phyloP scores from a whole-genome alignment of 1,284 basidiomycete species.

The Malassezia sp. region DNA sequence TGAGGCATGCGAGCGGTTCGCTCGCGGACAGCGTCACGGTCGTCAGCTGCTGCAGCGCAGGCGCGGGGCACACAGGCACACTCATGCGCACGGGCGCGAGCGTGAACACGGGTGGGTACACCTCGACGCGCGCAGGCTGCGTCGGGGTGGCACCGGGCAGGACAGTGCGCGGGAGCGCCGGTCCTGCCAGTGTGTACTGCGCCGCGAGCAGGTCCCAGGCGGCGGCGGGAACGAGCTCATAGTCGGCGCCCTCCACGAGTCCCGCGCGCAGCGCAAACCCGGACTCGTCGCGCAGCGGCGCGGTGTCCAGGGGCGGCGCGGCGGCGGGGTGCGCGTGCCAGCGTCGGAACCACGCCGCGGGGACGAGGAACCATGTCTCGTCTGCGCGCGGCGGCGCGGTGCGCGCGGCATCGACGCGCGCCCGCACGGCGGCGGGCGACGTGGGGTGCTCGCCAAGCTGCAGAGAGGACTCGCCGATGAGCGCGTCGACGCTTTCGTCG shows the following conservation, averaged over 20 bases:
- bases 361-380: constrained; percentile 67
- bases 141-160: constrained; percentile 49
- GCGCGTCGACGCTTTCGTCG: constrained; percentile 12
- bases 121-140: constrained; percentile 59
- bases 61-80: constrained; percentile 7
- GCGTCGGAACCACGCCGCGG: constrained; percentile 60
- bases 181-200: constrained; percentile 60
- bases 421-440: constrained; percentile 3
- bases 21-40: constrained; percentile 25
- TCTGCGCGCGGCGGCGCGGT: constrained; percentile 53
- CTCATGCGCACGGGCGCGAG: constrained; percentile 50
- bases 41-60: constrained; percentile 29
- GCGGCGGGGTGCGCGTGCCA: constrained; percentile 60
- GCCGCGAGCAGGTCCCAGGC: constrained; percentile 61
- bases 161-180: constrained; percentile 58
- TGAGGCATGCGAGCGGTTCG: constrained; percentile 27
- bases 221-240: constrained; percentile 62
- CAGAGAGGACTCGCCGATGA: constrained; percentile 8
- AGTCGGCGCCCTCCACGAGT: constrained; percentile 60
- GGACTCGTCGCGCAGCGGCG: constrained; percentile 53
- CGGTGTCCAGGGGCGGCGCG: constrained; percentile 62
- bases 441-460: constrained; percentile 6
- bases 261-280: constrained; percentile 28
- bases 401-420: constrained; percentile 16
- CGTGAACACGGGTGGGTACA: constrained; percentile 62